phyloP scores from a whole-genome alignment of 192 early-diverging fungal species.

The Entomortierella lignicola region DNA sequence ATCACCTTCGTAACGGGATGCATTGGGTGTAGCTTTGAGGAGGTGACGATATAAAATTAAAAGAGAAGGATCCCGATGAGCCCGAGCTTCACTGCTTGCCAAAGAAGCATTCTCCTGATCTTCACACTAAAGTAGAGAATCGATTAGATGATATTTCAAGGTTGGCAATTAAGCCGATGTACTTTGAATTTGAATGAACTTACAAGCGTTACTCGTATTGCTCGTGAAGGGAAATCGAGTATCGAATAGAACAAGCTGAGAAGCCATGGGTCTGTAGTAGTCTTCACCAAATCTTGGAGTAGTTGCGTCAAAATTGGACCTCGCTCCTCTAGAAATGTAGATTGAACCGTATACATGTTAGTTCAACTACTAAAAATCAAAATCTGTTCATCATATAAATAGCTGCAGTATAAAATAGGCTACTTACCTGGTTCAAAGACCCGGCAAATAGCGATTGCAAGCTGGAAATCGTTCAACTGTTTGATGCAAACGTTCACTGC shows the following conservation, averaged over 20 bases:
- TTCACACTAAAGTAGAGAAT: conserved; percentile 11
- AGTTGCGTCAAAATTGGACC: conserved; percentile 37
- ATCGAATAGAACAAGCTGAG: conserved; percentile 50
- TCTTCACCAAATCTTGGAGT: conserved; percentile 22
- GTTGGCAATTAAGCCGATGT: neutral
- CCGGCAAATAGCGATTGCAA: conserved; percentile 92
- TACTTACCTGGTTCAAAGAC: conserved; percentile 87
- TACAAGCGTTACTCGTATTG: conserved; percentile 72
- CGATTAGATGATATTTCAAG: no score
- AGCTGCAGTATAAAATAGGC: no score
- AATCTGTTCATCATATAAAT: no score
- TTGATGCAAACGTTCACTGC: conserved; percentile 93
- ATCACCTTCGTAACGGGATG: conserved; percentile 55
- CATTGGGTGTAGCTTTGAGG: conserved; percentile 61
- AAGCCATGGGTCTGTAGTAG: conserved; percentile 45
- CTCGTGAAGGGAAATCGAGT: conserved; percentile 66
- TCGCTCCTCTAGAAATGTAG: conserved; percentile 32
- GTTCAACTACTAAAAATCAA: neutral
- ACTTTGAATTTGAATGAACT: neutral
- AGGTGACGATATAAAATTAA: conserved; percentile 79
- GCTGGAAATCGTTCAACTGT: conserved; percentile 90
- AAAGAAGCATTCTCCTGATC: neutral
- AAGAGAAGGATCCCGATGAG: conserved; percentile 71
- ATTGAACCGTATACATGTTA: neutral
- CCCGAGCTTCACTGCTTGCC: neutral